Percentiles rank a stretch among this genome's conserved stretches.
Evolutionary conservation across 169 alveolate genomes (phyloP).

Genomic region (Plasmodium blacklocki): DNA sequence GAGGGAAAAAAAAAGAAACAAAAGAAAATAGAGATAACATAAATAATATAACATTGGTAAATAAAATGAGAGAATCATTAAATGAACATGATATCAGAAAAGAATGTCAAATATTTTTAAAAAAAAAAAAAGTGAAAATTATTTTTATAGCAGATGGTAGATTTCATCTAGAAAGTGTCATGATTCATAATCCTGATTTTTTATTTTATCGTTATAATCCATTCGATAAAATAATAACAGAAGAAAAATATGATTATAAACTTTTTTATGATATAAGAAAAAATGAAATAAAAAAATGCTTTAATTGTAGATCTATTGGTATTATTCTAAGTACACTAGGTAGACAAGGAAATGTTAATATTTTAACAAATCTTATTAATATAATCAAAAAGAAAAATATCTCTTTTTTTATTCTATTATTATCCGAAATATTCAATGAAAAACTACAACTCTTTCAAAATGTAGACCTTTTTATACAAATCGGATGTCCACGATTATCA

Average conservation of each 20-base stretch:
- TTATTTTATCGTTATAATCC: slow-evolving; percentile 96
- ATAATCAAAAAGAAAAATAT: slow-evolving; percentile 66
- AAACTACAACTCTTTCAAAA: slow-evolving; percentile 77
- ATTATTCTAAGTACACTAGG: slow-evolving; percentile 88
- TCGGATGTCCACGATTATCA: slow-evolving; percentile 99
- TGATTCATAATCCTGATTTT: slow-evolving; percentile 97
- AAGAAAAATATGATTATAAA: slow-evolving; percentile 91
- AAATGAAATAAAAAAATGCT: slow-evolving; percentile 85
- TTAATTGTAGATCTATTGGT: slow-evolving; percentile 78
- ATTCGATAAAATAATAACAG: slow-evolving; percentile 86
- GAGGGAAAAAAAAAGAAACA: neutral
- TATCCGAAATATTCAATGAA: slow-evolving; percentile 85
- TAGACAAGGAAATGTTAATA: slow-evolving; percentile 88
- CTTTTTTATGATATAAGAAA: slow-evolving; percentile 91
- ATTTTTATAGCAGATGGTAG: slow-evolving; percentile 99
- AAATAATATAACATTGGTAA: neutral
- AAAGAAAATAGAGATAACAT: neutral
- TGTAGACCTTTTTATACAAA: slow-evolving; percentile 88
- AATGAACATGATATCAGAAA: slow-evolving; percentile 64
- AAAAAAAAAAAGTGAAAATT: slow-evolving; percentile 64
- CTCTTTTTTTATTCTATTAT: slow-evolving; percentile 68
- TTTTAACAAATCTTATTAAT: slow-evolving; percentile 76
- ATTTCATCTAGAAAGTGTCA: slow-evolving; percentile 99
- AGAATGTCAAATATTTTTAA: slow-evolving; percentile 78
- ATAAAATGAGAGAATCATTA: neutral